Evolutionary conservation across 306 rosid species (phyloP).

Genomic region (Betula pendula): DNA sequence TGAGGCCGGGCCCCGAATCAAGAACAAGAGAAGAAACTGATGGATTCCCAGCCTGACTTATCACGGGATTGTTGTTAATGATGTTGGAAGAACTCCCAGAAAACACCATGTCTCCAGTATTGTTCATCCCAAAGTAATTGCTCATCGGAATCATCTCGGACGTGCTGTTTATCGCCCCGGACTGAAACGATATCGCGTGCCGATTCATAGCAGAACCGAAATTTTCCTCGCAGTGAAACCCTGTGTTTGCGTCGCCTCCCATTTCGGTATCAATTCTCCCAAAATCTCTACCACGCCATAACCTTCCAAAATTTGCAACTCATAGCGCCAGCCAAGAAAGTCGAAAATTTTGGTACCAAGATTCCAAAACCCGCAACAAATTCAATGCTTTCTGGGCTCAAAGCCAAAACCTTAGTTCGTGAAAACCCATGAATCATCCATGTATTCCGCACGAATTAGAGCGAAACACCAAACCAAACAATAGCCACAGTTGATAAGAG

Average conservation of each 20-base stretch:
- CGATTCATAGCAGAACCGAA: constrained; percentile 61
- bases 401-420: neutral
- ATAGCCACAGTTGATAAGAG: neutral
- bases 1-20: constrained; percentile 85
- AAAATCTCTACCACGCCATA: constrained; percentile 39
- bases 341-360: neutral
- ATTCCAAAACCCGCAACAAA: neutral
- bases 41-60: constrained; percentile 57
- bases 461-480: neutral
- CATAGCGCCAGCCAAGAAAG: neutral
- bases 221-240: constrained; percentile 55
- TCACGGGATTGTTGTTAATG: constrained; percentile 51
- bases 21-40: constrained; percentile 67
- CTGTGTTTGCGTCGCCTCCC: constrained; percentile 84
- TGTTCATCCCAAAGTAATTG: constrained; percentile 56
- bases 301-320: constrained; percentile 15
- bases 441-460: neutral
- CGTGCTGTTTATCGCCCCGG: constrained; percentile 65
- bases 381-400: neutral
- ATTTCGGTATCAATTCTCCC: constrained; percentile 35
- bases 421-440: constrained; percentile 16
- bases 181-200: constrained; percentile 85
- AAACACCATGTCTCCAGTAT: constrained; percentile 57
- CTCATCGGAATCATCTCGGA: constrained; percentile 88
- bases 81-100: constrained; percentile 65